A percentile compares a stretch with the other conserved stretches of the same genome.
Conservation (phyloP, 1,139 yeast genomes). For the Blastobotrys indianensis region DNA sequence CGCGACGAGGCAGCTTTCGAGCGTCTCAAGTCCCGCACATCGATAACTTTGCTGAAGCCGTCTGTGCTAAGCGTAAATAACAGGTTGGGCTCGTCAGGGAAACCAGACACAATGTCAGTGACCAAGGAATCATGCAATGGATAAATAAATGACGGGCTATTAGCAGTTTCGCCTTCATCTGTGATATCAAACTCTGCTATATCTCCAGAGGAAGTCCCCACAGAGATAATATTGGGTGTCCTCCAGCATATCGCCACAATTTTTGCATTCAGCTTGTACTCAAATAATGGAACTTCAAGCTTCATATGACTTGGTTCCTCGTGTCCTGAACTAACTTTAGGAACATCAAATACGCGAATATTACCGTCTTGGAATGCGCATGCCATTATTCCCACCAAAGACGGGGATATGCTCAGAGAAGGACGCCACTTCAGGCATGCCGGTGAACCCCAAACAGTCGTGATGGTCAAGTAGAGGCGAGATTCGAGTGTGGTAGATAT, state of each 20-base stretch:
- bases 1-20: slow-evolving; percentile 35
- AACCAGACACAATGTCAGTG: slow-evolving; percentile 41
- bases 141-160: slow-evolving; percentile 44
- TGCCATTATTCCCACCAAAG: slow-evolving; percentile 40
- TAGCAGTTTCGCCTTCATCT: slow-evolving; percentile 15
- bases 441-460: slow-evolving; percentile 51
- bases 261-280: slow-evolving; percentile 28
- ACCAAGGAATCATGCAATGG: slow-evolving; percentile 50
- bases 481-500: slow-evolving; percentile 11
- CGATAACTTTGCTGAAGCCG: slow-evolving; percentile 41
- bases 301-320: no score
- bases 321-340: slow-evolving; percentile 1
- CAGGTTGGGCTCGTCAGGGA: slow-evolving; percentile 37
- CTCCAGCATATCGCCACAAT: slow-evolving; percentile 55
- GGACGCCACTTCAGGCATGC: slow-evolving; percentile 51
- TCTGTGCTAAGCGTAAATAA: slow-evolving; percentile 46
- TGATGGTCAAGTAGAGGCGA: slow-evolving; percentile 32
- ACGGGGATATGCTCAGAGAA: slow-evolving; percentile 21
- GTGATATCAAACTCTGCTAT: slow-evolving; percentile 55
- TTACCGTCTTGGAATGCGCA: slow-evolving; percentile 62
- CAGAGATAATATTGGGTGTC: slow-evolving; percentile 44
- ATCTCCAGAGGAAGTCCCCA: slow-evolving; percentile 63
- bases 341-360: slow-evolving; percentile 45
- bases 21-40: slow-evolving; percentile 39
- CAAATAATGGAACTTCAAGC: slow-evolving; percentile 32